These are phyloP conservation scores for Fusarium marasasianum DNA, from an alignment of 2,329 filamentous ascomycete genomes.

Conservation along the genomic window DNA sequence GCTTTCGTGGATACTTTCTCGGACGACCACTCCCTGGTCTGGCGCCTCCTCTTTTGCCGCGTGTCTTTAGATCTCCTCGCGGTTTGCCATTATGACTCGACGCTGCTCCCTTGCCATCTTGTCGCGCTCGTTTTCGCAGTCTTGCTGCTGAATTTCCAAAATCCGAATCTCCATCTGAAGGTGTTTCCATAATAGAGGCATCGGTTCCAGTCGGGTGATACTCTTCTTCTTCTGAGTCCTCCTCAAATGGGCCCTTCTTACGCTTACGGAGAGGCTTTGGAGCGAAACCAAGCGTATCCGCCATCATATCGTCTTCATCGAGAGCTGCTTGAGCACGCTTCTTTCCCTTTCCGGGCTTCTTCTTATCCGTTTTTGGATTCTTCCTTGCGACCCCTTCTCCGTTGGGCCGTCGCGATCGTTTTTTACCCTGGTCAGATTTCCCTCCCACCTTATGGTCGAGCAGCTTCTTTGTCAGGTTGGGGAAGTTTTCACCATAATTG, in stretches of 20 bases:
- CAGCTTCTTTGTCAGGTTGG: conserved; percentile 62
- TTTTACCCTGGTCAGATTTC: conserved; percentile 43
- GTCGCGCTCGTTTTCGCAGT: conserved; percentile 40
- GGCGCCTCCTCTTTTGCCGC: conserved; percentile 51
- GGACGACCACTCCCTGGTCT: conserved; percentile 52
- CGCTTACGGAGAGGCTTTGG: conserved; percentile 41
- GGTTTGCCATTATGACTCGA: conserved; percentile 22
- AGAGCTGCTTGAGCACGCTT: conserved; percentile 3
- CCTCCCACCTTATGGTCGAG: conserved; percentile 51
- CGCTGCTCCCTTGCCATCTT: conserved; percentile 16
- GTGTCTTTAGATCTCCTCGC: conserved; percentile 42
- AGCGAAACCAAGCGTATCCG: conserved; percentile 13
- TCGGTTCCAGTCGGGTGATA: conserved; percentile 42
- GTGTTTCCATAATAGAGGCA: conserved; percentile 32
- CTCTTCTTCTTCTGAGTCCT: conserved; percentile 46
- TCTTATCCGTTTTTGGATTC: conserved; percentile 41
- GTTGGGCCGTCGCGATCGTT: conserved; percentile 37
- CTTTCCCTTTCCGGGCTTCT: conserved; percentile 33
- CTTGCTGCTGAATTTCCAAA: conserved; percentile 34
- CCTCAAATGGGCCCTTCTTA: conserved; percentile 41
- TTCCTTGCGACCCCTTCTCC: conserved; percentile 38
- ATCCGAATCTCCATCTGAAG: conserved; percentile 40
- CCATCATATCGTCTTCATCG: conserved; percentile 30
- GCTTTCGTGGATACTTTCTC: conserved; percentile 50
- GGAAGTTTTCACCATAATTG: conserved; percentile 78